These are phyloP conservation scores for Abortiporus biennis DNA, from an alignment of 1,284 basidiomycete species.

Conservation along the genomic window DNA sequence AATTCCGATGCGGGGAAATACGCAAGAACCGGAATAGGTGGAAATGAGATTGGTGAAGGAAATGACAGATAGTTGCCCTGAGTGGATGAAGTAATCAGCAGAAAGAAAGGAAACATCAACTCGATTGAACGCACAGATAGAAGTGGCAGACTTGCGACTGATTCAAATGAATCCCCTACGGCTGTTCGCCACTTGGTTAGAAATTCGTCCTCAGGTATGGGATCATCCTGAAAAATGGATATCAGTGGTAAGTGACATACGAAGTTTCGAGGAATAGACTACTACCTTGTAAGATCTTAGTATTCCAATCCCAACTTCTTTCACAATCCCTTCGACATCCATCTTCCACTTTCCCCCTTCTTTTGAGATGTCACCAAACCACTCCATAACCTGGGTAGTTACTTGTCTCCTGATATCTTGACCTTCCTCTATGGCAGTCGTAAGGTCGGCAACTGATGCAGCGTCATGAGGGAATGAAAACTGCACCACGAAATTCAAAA, in stretches of 20 bases:
- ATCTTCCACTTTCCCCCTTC: constrained; percentile 56
- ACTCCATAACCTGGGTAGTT: constrained; percentile 63
- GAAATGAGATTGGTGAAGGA: constrained; percentile 22
- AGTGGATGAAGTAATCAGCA: not conserved
- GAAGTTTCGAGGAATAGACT: not conserved
- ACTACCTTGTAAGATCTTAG: constrained; percentile 58
- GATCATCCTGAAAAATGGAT: constrained; percentile 39
- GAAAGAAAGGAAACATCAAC: constrained; percentile 4
- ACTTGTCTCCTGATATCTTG: constrained; percentile 66
- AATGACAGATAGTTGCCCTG: constrained; percentile 70
- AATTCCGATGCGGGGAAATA: constrained; percentile 76
- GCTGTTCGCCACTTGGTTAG: constrained; percentile 59
- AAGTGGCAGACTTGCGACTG: constrained; percentile 48
- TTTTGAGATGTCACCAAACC: constrained; percentile 76
- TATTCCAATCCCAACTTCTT: constrained; percentile 67
- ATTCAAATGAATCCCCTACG: constrained; percentile 72
- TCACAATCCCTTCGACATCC: constrained; percentile 50
- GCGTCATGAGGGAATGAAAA: constrained; percentile 42
- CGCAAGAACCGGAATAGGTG: constrained; percentile 28
- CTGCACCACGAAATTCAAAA: constrained; percentile 67
- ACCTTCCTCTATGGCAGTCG: constrained; percentile 57
- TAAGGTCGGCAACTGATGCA: constrained; percentile 48
- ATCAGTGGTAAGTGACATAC: constrained; percentile 6
- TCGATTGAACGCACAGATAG: constrained; percentile 49
- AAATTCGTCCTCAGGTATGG: constrained; percentile 51